Conservation (phyloP, 352 stramenopile genomes). For the Globisporangium uncinulatum region DNA sequence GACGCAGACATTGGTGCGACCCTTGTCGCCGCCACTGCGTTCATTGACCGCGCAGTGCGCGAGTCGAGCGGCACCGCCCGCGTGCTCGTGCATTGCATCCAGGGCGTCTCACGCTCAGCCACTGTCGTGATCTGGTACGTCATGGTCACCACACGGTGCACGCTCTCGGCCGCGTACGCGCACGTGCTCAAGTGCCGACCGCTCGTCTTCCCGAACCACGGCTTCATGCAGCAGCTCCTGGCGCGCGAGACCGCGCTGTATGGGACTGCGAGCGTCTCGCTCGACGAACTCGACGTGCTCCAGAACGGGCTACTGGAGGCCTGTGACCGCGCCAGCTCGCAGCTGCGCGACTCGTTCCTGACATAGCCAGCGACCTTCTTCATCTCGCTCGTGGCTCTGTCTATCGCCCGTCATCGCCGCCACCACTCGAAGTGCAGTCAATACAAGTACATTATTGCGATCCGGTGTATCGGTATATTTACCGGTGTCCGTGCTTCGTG, state of each 20-base stretch:
- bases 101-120: slow-evolving; percentile 71
- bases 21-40: slow-evolving; percentile 43
- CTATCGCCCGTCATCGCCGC: background rate
- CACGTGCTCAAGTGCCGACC: slow-evolving; percentile 72
- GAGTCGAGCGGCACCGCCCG: slow-evolving; percentile 16
- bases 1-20: slow-evolving; percentile 50
- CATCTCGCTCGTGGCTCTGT: too few species aligned
- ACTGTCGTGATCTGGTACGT: slow-evolving; percentile 80
- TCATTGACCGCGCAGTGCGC: slow-evolving; percentile 38
- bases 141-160: slow-evolving; percentile 67
- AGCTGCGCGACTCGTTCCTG: slow-evolving; percentile 39
- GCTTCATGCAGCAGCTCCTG: slow-evolving; percentile 78
- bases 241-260: slow-evolving; percentile 61
- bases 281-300: slow-evolving; percentile 62
- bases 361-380: slow-evolving; percentile 1
- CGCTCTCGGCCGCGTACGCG: slow-evolving; percentile 68
- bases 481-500: too few species aligned
- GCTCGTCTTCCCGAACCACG: slow-evolving; percentile 74
- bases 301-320: slow-evolving; percentile 57
- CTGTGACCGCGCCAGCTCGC: slow-evolving; percentile 54
- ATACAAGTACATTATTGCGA: too few species aligned
- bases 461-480: too few species aligned
- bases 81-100: slow-evolving; percentile 81
- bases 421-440: background rate
- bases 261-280: slow-evolving; percentile 51